Percentiles rank a stretch among this genome's conserved stretches.
Evolutionary conservation across 768 basidiomycete genomes (phyloP).

Genomic region (Boletus insuetus): DNA sequence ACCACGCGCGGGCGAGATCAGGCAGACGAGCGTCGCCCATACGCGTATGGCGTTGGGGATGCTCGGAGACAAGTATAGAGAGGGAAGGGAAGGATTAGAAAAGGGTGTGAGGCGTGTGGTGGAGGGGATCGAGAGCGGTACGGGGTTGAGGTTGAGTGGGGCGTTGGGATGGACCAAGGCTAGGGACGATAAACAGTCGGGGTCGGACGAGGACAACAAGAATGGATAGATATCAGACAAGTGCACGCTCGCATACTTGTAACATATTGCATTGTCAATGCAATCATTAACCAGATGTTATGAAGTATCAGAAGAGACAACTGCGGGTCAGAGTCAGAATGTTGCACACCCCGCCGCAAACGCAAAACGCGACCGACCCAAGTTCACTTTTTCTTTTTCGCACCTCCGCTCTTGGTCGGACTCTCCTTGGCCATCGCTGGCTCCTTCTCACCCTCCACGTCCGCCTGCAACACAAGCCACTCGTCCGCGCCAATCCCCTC

Average conservation of each 20-base stretch:
- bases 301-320: too few species aligned
- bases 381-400: conserved; percentile 21
- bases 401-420: conserved; percentile 7
- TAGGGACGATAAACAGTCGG: conserved; percentile 10
- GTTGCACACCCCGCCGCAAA: neutral
- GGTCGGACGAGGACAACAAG: conserved; percentile 16
- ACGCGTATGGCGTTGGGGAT: conserved; percentile 56
- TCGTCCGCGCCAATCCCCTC: conserved; percentile 40
- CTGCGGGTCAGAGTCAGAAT: conserved; percentile 5
- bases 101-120: conserved; percentile 46
- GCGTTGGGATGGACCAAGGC: conserved; percentile 45
- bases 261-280: too few species aligned
- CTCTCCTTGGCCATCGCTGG: conserved; percentile 25
- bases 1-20: conserved; percentile 66
- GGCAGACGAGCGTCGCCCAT: conserved; percentile 62
- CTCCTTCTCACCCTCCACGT: conserved; percentile 27
- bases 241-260: too few species aligned
- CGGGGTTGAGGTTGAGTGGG: conserved; percentile 71
- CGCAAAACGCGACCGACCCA: neutral
- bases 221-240: conserved; percentile 4
- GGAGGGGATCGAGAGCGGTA: conserved; percentile 58
- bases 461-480: conserved; percentile 27
- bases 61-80: conserved; percentile 48
- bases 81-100: conserved; percentile 44
- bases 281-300: too few species aligned